Conservation (phyloP, 306 rosid species). For the Vigna unguiculata region DNA sequence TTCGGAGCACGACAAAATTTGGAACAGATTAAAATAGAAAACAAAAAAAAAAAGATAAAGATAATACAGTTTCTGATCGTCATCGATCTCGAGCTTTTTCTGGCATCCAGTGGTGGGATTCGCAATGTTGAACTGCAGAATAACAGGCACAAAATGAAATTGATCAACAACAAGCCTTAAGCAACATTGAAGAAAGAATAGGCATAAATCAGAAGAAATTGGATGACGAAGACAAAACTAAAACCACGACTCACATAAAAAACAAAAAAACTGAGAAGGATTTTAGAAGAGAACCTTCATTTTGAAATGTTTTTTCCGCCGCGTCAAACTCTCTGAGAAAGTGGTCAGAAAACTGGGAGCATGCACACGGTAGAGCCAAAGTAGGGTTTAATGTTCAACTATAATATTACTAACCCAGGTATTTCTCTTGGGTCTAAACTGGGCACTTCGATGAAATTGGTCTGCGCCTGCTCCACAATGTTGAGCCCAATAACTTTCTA, state of each 20-base stretch:
- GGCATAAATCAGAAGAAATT: neutral
- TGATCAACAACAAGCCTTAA: neutral
- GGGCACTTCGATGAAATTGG: neutral
- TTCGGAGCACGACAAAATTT: neutral
- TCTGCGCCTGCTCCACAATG: neutral
- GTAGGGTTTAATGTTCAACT: slow-evolving; percentile 32
- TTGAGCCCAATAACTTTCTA: no score
- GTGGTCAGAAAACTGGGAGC: neutral
- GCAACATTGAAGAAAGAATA: neutral
- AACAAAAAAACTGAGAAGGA: neutral
- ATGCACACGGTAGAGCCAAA: slow-evolving; percentile 24
- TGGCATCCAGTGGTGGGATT: slow-evolving; percentile 61
- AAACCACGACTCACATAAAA: neutral
- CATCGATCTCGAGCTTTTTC: slow-evolving; percentile 58
- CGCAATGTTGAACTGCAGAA: slow-evolving; percentile 49
- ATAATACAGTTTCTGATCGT: slow-evolving; percentile 50
- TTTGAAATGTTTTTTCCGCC: slow-evolving; percentile 30
- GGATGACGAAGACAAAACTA: neutral
- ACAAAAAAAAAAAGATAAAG: neutral
- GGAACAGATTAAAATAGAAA: neutral
- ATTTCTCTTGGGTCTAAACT: neutral
- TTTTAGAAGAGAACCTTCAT: slow-evolving; percentile 36
- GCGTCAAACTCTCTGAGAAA: slow-evolving; percentile 27
- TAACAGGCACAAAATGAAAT: neutral
- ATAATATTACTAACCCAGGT: neutral